Evolutionary conservation across 176 grass and related monocot species (phyloP).

Genomic region (Aegilops umbellulata): DNA sequence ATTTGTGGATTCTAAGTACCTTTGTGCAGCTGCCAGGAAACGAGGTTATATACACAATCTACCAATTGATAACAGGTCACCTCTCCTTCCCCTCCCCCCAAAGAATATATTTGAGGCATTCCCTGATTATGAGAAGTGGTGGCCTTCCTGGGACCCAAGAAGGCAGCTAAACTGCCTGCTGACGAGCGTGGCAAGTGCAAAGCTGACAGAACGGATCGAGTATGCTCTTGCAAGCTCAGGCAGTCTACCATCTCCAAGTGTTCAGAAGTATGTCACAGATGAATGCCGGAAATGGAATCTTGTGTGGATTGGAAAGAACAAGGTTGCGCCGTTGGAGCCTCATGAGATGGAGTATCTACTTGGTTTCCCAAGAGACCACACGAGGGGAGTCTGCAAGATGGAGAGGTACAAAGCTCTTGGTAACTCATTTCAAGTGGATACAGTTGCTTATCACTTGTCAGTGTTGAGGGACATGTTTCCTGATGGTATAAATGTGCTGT

Average conservation of each 20-base stretch:
- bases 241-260: constrained; percentile 28
- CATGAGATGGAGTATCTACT: constrained; percentile 76
- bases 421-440: constrained; percentile 90
- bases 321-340: constrained; percentile 67
- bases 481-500: constrained; percentile 59
- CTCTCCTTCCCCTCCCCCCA: constrained; percentile 51
- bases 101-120: constrained; percentile 59
- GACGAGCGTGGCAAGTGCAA: constrained; percentile 53
- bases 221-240: neutral
- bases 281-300: constrained; percentile 82
- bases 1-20: constrained; percentile 69
- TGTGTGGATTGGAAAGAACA: constrained; percentile 69
- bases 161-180: constrained; percentile 80
- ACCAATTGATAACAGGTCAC: constrained; percentile 49
- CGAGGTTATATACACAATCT: constrained; percentile 80
- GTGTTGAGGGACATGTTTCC: constrained; percentile 60
- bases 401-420: constrained; percentile 69
- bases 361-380: constrained; percentile 75
- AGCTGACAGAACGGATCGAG: constrained; percentile 50
- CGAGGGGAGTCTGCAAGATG: constrained; percentile 55
- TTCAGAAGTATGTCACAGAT: constrained; percentile 37
- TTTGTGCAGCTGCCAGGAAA: constrained; percentile 68
- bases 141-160: constrained; percentile 77
- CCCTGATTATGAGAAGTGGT: constrained; percentile 46
- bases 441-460: constrained; percentile 70